These are phyloP conservation scores for Hortiboletus campestris DNA, from an alignment of 768 basidiomycete genomes.

Conservation along the genomic window DNA sequence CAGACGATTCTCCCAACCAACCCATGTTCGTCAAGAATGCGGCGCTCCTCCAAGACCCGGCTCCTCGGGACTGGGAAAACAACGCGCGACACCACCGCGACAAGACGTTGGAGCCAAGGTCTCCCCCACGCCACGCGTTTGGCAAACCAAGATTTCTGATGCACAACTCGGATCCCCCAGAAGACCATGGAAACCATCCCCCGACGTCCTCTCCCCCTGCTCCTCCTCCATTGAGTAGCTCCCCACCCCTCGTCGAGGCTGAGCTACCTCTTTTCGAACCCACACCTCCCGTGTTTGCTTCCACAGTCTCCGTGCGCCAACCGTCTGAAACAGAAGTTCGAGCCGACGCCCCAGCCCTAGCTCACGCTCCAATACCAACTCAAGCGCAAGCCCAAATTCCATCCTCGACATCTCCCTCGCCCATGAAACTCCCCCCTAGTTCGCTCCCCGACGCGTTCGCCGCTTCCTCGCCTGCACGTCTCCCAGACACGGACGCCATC, in stretches of 20 bases:
- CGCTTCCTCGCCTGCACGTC: constrained; percentile 30
- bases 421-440: constrained; percentile 44
- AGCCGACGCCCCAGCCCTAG: not conserved
- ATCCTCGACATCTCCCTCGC: constrained; percentile 56
- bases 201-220: constrained; percentile 17
- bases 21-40: constrained; percentile 22
- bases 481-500: constrained; percentile 43
- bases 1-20: constrained; percentile 7
- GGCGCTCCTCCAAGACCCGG: constrained; percentile 20
- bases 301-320: not conserved
- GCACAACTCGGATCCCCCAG: constrained; percentile 21
- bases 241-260: constrained; percentile 15
- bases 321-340: not conserved
- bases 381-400: constrained; percentile 45
- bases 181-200: not conserved
- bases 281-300: not conserved
- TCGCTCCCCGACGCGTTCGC: constrained; percentile 13
- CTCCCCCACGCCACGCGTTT: constrained; percentile 19
- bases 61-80: not conserved
- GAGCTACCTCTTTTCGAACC: constrained; percentile 1
- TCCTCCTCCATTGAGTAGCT: constrained; percentile 31
- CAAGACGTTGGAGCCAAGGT: not conserved
- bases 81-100: not conserved
- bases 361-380: constrained; percentile 1
- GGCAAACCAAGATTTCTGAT: constrained; percentile 37